A percentile compares a stretch with the other conserved stretches of the same genome.
phyloP scores from a whole-genome alignment of 768 basidiomycete species.

The Baorangia bicolor region DNA sequence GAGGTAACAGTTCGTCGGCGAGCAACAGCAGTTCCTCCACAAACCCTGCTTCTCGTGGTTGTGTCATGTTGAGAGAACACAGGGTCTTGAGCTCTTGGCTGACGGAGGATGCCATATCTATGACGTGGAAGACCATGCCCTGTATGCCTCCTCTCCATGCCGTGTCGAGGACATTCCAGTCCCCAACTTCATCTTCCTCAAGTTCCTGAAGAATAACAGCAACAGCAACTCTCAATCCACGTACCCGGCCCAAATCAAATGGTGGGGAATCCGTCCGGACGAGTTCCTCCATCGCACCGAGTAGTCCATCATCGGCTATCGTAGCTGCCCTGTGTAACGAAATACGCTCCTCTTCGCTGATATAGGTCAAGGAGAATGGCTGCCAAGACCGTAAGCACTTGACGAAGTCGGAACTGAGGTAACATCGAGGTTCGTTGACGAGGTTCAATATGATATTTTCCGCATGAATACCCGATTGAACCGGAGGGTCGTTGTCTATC shows the following conservation, averaged over 20 bases:
- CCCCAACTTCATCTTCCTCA: constrained; percentile 47
- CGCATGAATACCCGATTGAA: constrained; percentile 61
- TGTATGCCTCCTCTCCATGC: constrained; percentile 62
- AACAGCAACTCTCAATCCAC: constrained; percentile 62
- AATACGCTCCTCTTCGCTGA: constrained; percentile 58
- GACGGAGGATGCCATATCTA: constrained; percentile 50
- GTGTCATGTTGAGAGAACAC: constrained; percentile 44
- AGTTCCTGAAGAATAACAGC: constrained; percentile 56
- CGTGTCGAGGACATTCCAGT: constrained; percentile 52
- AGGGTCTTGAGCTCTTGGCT: constrained; percentile 52
- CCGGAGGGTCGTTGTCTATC: constrained; percentile 59
- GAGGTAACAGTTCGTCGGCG: constrained; percentile 49
- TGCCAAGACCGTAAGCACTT: constrained; percentile 59
- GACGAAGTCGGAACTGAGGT: constrained; percentile 58
- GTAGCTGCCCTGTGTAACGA: constrained; percentile 60
- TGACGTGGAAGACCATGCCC: constrained; percentile 56
- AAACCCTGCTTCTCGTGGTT: constrained; percentile 39
- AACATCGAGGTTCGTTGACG: constrained; percentile 55
- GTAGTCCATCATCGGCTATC: constrained; percentile 67
- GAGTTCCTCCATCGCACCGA: constrained; percentile 63
- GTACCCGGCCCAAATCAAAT: constrained; percentile 49
- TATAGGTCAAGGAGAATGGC: constrained; percentile 60
- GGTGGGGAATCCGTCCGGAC: constrained; percentile 23
- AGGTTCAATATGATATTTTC: constrained; percentile 68
- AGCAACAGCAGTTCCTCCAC: constrained; percentile 56